Conservation (phyloP, 2,329 filamentous ascomycete species). For the Beauveria sp. region DNA sequence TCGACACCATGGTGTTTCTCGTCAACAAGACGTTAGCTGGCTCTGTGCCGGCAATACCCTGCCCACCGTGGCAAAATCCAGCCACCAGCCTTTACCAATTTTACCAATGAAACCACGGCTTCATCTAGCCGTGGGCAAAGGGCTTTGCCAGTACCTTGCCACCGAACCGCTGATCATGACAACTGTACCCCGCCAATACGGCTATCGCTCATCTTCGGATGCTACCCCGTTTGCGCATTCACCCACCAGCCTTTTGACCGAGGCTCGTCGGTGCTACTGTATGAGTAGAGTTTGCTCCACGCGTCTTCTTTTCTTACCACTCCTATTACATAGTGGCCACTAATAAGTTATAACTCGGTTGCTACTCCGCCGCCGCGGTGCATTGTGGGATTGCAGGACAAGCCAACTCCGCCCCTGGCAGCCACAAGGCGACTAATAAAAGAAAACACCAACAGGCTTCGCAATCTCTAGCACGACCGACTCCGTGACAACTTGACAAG, state of each 20-base stretch:
- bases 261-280: slow-evolving; percentile 3
- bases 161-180: neutral
- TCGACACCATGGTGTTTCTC: neutral
- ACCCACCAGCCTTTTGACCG: neutral
- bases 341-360: slow-evolving; percentile 18
- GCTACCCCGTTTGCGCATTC: neutral
- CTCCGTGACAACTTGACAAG: neutral
- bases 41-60: neutral
- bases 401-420: slow-evolving; percentile 2
- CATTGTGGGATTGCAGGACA: slow-evolving; percentile 1
- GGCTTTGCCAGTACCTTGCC: neutral
- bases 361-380: neutral
- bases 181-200: neutral
- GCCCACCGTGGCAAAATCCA: neutral
- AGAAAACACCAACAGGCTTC: neutral
- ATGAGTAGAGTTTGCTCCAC: neutral
- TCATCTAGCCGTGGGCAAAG: neutral
- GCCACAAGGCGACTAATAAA: neutral
- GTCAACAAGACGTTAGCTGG: neutral
- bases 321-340: slow-evolving; percentile 17
- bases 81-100: no score
- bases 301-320: neutral
- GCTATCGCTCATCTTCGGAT: neutral
- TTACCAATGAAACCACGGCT: neutral
- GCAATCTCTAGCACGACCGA: neutral